Evolutionary conservation across 345 rosid genomes (phyloP), one percentile per base, ranked within the genome.

Genomic region (Clausena lansium): DNA sequence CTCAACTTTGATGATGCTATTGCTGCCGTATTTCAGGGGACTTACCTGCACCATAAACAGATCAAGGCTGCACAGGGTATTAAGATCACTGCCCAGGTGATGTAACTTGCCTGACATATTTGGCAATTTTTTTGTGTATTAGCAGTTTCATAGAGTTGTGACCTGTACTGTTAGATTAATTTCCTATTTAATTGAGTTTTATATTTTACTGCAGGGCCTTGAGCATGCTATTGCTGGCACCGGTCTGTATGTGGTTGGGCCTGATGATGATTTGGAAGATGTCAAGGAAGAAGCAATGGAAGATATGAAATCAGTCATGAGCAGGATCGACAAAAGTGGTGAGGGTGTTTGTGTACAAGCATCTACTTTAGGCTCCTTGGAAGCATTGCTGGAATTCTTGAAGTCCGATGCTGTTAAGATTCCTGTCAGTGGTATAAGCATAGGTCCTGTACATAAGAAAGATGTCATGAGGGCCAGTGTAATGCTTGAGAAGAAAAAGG

Each of bases 161-260:
- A 38, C 20, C 19, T 5, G 20, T 17, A 27, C 36, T 30, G 17
- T 10, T 76, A n/a, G 63, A 38, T 61, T 58, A 30, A 64, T 62
- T 71, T 64, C 27, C 66, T 67, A 38, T 30, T 33, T 71, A 78
- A 64, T 65, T 69, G 6, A 28, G 30, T 59, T 73, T 19, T 47
- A 45, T 81, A 28, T 66, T 72, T 39, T 73, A 30, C 27, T 84
- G 59, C 75, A 95, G 97, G 98, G 97, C 67, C 94, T 95, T 57
- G 97, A 95, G 83, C 97, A 92, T 82, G 97, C 99, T 71, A 87
- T 95, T 82, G 98, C 99, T 72, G 99, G 99, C 38, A 95, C 99
- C 57, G 91, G 91, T 71, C 83, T 94, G 41, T 89, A 92, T 77
- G 97, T 95, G 50, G 91, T 90, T 39, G 94, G 94, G 59, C 88